phyloP scores from a whole-genome alignment of 176 grass and related monocot species.

The Triticum urartu region DNA sequence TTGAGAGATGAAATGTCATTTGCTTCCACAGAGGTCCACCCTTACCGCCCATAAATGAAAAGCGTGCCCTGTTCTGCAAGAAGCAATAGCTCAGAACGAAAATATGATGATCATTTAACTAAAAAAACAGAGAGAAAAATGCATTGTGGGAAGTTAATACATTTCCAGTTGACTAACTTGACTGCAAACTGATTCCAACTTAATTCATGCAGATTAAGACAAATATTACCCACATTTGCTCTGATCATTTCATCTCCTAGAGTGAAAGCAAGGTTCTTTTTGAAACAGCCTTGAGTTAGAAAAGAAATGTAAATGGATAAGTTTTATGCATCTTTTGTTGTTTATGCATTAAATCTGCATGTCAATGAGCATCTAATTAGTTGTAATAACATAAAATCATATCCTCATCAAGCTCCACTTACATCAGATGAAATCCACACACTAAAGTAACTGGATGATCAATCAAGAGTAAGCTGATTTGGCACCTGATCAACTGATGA shows the following conservation, averaged over 20 bases:
- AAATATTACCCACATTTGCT: background rate
- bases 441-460: constrained; percentile 14
- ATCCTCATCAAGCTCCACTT: background rate
- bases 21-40: constrained; percentile 90
- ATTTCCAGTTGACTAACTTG: background rate
- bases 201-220: background rate
- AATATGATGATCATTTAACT: background rate
- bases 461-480: constrained; percentile 28
- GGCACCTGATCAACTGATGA: constrained; percentile 88
- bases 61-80: constrained; percentile 89
- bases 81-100: constrained; percentile 14
- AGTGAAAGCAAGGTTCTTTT: background rate
- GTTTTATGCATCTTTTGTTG: background rate
- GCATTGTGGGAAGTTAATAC: background rate
- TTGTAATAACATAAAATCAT: background rate
- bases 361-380: background rate
- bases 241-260: background rate
- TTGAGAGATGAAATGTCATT: constrained; percentile 71
- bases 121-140: background rate
- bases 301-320: background rate
- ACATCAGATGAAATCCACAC: constrained; percentile 20
- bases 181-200: background rate
- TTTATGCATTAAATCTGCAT: background rate
- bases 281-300: background rate
- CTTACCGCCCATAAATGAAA: constrained; percentile 99